Evolutionary conservation across 208 protist genomes (phyloP), one percentile per base, ranked within the genome.

Genomic region (Wallacemonas sp.): DNA sequence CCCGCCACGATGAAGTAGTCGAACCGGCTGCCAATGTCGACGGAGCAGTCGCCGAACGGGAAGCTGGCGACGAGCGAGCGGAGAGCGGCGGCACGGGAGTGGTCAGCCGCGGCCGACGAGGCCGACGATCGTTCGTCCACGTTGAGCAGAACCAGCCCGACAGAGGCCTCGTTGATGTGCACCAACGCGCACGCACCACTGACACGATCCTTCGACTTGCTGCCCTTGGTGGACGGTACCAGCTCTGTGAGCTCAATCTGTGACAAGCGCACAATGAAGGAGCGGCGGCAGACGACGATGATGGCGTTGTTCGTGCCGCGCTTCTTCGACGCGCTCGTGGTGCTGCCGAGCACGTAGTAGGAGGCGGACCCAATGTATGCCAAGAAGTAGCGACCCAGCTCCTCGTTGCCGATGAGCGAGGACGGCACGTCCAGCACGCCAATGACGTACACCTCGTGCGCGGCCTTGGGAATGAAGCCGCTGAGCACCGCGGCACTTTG

Each of bases 1-100:
- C 86, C 84, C 2, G 79, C 80, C 4, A 86, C 77, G 22, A 95
- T 57, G 57, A 89, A 57, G 65, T 92, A 95, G 62, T 95, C 89
- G 57, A 91, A 92, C 8, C 84, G 70, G n/a, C 70, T 61, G 16
- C 61, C 71, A 41, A 88, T 69, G 46, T 92, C 89, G 48, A 92
- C 65, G 28, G 52, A 63, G 1, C 38, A 29, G 70, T 91, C 74
- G 0, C 65, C 82, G 46, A 95, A 87, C 2, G 79, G 73, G 29
- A 91, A 81, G 45, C 61, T 73, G 16, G 78, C 72, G 39, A 92
- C 74, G 16, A 95, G 63, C 0, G 72, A 67, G 11, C 81, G 78
- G n/a, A 95, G 65, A 22, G 42, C 73, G 1, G 70, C 70, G 1
- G 81, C 76, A 1, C 82, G 75, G 2, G 38, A 52, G n/a, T 72